These are phyloP conservation scores for Heliamphora pulchella DNA, from an alignment of 179 eudicot genomes.

Conservation along the genomic window DNA sequence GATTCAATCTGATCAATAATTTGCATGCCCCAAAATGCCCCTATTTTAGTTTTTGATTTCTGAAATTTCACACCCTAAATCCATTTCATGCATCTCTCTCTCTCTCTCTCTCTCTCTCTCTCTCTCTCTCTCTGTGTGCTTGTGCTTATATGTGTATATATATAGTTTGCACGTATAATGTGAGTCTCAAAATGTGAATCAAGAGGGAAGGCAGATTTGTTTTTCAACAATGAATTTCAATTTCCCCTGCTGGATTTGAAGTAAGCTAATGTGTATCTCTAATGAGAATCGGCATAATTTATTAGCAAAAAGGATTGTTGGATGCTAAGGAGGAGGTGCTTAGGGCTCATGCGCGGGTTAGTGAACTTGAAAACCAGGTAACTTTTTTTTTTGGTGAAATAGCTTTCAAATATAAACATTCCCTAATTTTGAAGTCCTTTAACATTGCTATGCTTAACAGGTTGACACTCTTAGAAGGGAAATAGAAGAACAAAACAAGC, in stretches of 20 bases:
- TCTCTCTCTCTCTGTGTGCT: background rate
- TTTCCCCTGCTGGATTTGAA: background rate
- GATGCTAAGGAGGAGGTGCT: conserved; percentile 45
- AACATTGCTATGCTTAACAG: conserved; percentile 25
- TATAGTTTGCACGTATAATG: background rate
- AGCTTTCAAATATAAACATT: background rate
- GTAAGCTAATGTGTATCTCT: background rate
- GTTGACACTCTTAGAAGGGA: conserved; percentile 50
- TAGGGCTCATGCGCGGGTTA: conserved; percentile 44
- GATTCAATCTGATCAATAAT: background rate
- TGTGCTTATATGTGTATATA: background rate
- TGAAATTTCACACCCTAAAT: background rate
- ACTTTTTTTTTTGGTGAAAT: conserved; percentile 12
- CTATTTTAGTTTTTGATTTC: background rate
- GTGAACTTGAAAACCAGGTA: conserved; percentile 62
- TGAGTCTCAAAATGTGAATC: background rate
- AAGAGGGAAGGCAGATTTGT: background rate
- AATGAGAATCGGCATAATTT: background rate
- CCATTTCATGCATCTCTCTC: background rate
- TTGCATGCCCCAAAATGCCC: background rate
- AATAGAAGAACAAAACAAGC: conserved; percentile 37
- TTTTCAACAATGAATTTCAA: background rate
- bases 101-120: background rate
- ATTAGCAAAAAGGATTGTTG: conserved; percentile 44
- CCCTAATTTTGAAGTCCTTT: background rate